phyloP scores from a whole-genome alignment of 352 stramenopile genomes.

The Nothophytophthora sp. region DNA sequence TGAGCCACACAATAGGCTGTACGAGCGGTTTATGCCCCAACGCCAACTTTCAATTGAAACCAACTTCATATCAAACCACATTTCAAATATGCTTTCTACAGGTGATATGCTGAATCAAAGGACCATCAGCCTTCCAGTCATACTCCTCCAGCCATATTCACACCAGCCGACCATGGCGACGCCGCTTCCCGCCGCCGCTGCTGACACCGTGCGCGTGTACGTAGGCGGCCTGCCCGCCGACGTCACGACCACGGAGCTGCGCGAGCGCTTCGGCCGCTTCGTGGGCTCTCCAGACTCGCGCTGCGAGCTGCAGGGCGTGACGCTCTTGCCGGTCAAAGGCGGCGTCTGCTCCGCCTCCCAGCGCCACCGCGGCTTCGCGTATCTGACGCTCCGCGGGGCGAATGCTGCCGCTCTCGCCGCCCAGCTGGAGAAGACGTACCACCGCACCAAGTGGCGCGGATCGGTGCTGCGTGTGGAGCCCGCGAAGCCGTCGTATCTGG shows the following conservation, averaged over 20 bases:
- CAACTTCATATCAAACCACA: no score
- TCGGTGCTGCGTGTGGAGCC: slow-evolving; percentile 55
- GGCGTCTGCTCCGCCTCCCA: slow-evolving; percentile 9
- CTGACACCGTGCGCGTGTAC: slow-evolving; percentile 65
- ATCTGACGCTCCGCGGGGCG: slow-evolving; percentile 47
- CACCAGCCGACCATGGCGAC: no score
- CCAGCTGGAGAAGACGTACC: slow-evolving; percentile 60
- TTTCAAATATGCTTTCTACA: no score
- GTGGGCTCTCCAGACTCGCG: slow-evolving; percentile 19
- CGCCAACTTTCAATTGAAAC: no score
- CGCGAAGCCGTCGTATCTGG: slow-evolving; percentile 52
- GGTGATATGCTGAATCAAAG: no score
- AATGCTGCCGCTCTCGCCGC: slow-evolving; percentile 30
- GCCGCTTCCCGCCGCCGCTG: no score
- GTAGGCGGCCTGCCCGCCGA: slow-evolving; percentile 60
- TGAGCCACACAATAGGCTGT: no score
- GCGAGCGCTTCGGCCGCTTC: slow-evolving; percentile 64
- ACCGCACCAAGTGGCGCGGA: slow-evolving; percentile 77
- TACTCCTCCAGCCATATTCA: no score
- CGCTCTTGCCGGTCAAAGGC: slow-evolving; percentile 39
- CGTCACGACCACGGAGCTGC: slow-evolving; percentile 47
- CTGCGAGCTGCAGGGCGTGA: slow-evolving; percentile 41
- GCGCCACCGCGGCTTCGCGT: slow-evolving; percentile 52
- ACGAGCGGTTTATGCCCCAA: no score
- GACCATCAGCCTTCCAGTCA: no score